Base-by-base conservation (phyloP, 306 rosid species). In the Trichosanthes truncata region DNA sequence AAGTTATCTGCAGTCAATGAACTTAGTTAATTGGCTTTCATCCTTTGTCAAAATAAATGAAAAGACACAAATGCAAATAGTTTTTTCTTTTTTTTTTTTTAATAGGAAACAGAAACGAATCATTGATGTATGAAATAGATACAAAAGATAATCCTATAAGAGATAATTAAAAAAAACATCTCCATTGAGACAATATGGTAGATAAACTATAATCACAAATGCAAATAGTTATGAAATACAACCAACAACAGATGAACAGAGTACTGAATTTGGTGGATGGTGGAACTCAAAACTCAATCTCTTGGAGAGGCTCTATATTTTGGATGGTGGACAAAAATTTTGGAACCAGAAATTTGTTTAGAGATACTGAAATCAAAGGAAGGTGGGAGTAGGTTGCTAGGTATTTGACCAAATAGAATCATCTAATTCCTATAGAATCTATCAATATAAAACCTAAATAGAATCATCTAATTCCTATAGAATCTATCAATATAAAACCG, bases 1-100 rank as follows among this genome's bases (percentile, higher is more conserved):
- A 95, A 4, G 89, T 87, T 55, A 95, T 66, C 98, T 94, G 89
- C 72, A 84, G 80, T 65, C 15, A 69, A 40, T 6, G 23, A 45
- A 79, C 29, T 29, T 23, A 23, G 23, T 25, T 15, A 17, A 72
- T 46, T 49, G 61, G 61, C 43, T 74, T 74, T 59, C 73, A 60
- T 78, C 68, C 26, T 60, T 78, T 15, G 17, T 77, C 4, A 11
- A 71, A 62, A 18, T 33, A 20, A 43, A 40, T 33, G 66, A 51
- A 49, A 68, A 74, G 40, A 77, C 53, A 71, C 20, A 25, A 29
- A 61, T 3, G 55, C 65, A 48, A n/a, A 36, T 49, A 63, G 71
- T 82, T 43, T n/a, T n/a, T n/a, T n/a, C n/a, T n/a, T n/a, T n/a
- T n/a, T n/a, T n/a, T n/a, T n/a, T n/a, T n/a, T n/a, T n/a, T n/a